phyloP scores from a whole-genome alignment of 495 filamentous ascomycete species.

The Pyrenopolyporus hunteri region DNA sequence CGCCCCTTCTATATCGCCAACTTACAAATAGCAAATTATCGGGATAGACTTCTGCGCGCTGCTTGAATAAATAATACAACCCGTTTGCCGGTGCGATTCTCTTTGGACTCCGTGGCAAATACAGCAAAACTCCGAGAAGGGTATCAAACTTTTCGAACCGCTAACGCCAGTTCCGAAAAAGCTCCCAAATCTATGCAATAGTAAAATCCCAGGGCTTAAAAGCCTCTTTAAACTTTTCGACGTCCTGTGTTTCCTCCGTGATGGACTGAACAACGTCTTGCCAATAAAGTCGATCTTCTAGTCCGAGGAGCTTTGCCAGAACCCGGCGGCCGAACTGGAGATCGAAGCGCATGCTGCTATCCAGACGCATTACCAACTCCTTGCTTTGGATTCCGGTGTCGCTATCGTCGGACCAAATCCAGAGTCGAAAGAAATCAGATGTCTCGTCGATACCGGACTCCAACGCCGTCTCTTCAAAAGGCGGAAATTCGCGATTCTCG shows the following conservation, averaged over 20 bases:
- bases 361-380: constrained; percentile 56
- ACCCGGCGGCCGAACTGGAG: constrained; percentile 74
- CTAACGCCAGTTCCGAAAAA: constrained; percentile 35
- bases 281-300: constrained; percentile 80
- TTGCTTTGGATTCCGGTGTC: constrained; percentile 52
- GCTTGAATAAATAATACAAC: background rate
- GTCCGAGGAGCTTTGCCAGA: constrained; percentile 81
- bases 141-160: constrained; percentile 39
- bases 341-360: constrained; percentile 58
- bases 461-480: constrained; percentile 48
- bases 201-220: constrained; percentile 89
- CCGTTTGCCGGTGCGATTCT: background rate
- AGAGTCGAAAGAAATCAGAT: constrained; percentile 84
- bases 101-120: constrained; percentile 6
- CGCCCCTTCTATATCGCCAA: background rate
- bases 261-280: constrained; percentile 77
- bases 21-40: background rate
- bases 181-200: constrained; percentile 1
- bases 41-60: background rate
- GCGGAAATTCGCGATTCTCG: constrained; percentile 74
- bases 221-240: constrained; percentile 78
- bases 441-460: constrained; percentile 47
- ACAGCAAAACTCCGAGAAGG: constrained; percentile 27
- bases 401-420: constrained; percentile 69
- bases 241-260: constrained; percentile 79